Conservation (phyloP, 2,329 filamentous ascomycete species). For the Huntiella decipiens region DNA sequence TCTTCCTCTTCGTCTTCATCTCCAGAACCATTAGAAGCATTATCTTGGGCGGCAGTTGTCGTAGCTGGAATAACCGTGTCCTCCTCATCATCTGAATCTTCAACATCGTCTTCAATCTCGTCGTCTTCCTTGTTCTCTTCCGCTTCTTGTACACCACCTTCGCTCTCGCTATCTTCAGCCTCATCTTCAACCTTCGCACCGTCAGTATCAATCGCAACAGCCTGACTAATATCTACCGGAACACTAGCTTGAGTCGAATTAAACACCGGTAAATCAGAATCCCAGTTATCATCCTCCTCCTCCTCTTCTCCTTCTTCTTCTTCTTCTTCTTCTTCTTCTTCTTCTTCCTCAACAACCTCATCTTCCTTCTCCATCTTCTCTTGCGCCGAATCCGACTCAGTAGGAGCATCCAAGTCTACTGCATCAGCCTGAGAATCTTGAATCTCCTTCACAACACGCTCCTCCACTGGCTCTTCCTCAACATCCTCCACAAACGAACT, state of each 20-base stretch:
- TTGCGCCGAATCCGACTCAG: too few species aligned
- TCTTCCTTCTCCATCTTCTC: neutral
- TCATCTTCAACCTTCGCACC: neutral
- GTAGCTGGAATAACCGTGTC: neutral
- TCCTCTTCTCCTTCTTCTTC: neutral
- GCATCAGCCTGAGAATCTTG: constrained; percentile 3
- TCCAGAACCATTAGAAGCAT: neutral
- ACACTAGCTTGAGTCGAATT: constrained; percentile 7
- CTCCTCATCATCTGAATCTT: neutral
- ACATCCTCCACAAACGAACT: neutral
- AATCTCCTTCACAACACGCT: neutral
- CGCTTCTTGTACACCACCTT: neutral
- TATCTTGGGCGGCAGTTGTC: neutral
- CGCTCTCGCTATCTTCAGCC: neutral
- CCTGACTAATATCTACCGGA: constrained; percentile 5
- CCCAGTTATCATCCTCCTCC: constrained; percentile 6
- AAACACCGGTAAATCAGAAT: constrained; percentile 8
- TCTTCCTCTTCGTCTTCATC: neutral
- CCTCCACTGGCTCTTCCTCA: neutral
- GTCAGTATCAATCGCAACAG: neutral
- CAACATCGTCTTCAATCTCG: neutral
- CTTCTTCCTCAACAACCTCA: neutral
- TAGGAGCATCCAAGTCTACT: constrained; percentile 1
- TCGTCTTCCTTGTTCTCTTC: neutral
- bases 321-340: neutral